phyloP scores from a whole-genome alignment of 202 grass and related monocot species.

The Musa balbisiana region DNA sequence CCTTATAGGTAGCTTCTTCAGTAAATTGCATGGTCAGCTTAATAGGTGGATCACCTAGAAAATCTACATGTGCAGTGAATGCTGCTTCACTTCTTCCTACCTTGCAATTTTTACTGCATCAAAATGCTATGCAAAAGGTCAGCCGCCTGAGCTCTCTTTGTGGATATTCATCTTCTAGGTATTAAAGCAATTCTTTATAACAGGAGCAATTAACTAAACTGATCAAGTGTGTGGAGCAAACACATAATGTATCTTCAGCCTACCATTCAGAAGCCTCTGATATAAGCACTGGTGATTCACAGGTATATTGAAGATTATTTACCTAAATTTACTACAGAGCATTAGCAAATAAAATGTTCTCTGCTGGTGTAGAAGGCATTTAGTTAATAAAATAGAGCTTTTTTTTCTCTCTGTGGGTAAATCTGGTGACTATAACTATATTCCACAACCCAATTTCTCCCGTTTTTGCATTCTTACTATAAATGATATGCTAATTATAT shows the following conservation, averaged over 20 bases:
- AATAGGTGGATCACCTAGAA: conserved; percentile 32
- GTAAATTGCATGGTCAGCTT: conserved; percentile 36
- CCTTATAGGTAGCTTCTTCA: conserved; percentile 44
- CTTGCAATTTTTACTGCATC: conserved; percentile 82
- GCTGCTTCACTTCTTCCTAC: conserved; percentile 47
- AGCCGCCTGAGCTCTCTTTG: conserved; percentile 17
- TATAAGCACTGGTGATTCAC: conserved; percentile 32
- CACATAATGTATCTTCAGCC: conserved; percentile 46
- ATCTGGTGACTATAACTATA: too few species aligned
- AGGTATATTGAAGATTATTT: conserved; percentile 35
- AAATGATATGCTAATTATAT: too few species aligned
- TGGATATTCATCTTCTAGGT: conserved; percentile 4
- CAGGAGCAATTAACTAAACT: conserved; percentile 85
- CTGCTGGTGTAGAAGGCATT: not conserved
- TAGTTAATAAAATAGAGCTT: not conserved
- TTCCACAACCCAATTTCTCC: too few species aligned
- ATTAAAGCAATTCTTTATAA: conserved; percentile 28
- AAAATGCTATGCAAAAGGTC: conserved; percentile 91
- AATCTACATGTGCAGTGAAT: conserved; percentile 23
- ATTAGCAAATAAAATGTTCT: not conserved
- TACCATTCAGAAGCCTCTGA: conserved; percentile 36
- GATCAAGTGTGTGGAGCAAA: conserved; percentile 73
- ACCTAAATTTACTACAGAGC: conserved; percentile 9
- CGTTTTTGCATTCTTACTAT: too few species aligned
- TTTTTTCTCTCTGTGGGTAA: too few species aligned